Evolutionary conservation across 148 eudicot species (phyloP), one percentile per base, ranked within the genome.

Genomic region (Cornus controversa): DNA sequence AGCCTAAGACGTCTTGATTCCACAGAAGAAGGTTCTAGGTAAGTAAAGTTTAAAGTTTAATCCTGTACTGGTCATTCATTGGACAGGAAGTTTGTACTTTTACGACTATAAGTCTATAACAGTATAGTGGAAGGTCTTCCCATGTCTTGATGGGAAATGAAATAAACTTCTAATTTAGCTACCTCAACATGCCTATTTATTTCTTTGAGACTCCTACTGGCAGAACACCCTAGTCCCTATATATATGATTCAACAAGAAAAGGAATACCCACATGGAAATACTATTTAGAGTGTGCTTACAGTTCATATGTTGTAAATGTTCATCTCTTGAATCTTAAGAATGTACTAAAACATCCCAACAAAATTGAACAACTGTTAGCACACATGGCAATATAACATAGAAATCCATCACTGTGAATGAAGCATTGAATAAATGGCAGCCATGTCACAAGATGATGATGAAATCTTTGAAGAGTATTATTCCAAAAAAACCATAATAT

Each of bases 211-310:
- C 23, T 4, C 8, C 5, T 60, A 20, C 22, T n/a, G 25, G 22
- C 11, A 60, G 25, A 60, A 34, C 71, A 27, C 40, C 36, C 42
- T n/a, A n/a, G n/a, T n/a, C n/a, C n/a, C n/a, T n/a, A n/a, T 16
- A 54, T 25, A 22, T 28, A 26, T 72, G 75, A n/a, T 60, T 72
- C 42, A 72, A 29, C 65, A 72, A 57, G 16, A 63, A 36, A 72
- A 6, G 10, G 15, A 54, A 22, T 60, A 20, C 6, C 62, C 24
- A 45, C 20, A 50, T 60, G 22, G 0, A n/a, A n/a, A n/a, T n/a
- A n/a, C n/a, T n/a, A n/a, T n/a, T n/a, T n/a, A n/a, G n/a, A n/a
- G n/a, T n/a, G n/a, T n/a, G n/a, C n/a, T n/a, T n/a, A n/a, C n/a
- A n/a, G n/a, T 20, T 60, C 64, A n/a, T n/a, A 20, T 5, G 4